Percentiles rank a stretch among this genome's conserved stretches.
Conservation (phyloP, 2,329 filamentous ascomycete species). For the Aspergillus viridinutans region DNA sequence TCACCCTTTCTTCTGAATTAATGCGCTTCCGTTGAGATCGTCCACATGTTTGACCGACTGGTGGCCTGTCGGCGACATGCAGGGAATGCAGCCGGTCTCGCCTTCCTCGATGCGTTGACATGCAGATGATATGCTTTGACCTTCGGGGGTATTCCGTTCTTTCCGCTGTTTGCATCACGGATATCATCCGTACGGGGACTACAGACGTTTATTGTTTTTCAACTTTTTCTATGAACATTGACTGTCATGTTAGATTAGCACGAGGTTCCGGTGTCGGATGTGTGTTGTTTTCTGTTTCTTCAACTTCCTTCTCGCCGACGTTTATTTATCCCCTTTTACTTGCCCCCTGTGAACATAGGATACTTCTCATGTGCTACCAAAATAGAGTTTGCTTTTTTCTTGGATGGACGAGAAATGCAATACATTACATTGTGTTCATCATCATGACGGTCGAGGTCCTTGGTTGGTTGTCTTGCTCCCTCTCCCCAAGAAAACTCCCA, state of each 20-base stretch:
- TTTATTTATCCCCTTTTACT: constrained; percentile 2
- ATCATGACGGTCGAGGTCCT: not conserved
- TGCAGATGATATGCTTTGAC: constrained; percentile 11
- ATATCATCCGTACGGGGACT: not conserved
- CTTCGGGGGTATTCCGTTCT: constrained; percentile 6
- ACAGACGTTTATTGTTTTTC: not conserved
- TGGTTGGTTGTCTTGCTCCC: not conserved
- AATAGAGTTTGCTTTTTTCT: constrained; percentile 15
- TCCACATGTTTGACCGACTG: constrained; percentile 5
- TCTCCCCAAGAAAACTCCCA: not conserved
- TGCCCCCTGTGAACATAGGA: constrained; percentile 15
- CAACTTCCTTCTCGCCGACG: constrained; percentile 3
- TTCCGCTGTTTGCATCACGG: not conserved
- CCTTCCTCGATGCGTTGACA: constrained; percentile 5
- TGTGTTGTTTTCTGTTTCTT: constrained; percentile 5
- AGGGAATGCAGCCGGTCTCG: constrained; percentile 31
- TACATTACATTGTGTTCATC: not conserved
- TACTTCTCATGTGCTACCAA: constrained; percentile 6
- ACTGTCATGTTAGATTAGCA: constrained; percentile 15
- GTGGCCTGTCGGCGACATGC: constrained; percentile 28
- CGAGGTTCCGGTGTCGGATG: constrained; percentile 18
- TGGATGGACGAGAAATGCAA: not conserved
- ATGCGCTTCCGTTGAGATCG: constrained; percentile 10
- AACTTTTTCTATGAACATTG: constrained; percentile 3
- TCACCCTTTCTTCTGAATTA: constrained; percentile 1